These are phyloP conservation scores for Rhizophagus clarus DNA, from an alignment of 192 early-diverging fungal species.

Conservation along the genomic window DNA sequence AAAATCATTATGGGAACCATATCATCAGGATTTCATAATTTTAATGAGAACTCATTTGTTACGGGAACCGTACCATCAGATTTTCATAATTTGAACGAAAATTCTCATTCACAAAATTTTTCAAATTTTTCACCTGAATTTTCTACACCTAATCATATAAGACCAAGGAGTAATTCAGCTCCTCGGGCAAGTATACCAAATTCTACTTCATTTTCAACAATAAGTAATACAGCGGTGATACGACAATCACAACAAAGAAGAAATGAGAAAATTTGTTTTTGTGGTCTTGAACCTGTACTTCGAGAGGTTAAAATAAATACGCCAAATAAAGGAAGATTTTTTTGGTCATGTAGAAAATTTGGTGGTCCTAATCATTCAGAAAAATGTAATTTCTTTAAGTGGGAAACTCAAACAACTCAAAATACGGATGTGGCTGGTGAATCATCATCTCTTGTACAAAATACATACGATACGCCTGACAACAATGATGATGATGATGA, in stretches of 20 bases:
- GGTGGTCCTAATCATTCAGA: not conserved
- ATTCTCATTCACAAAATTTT: too few species aligned
- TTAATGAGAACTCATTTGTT: not conserved
- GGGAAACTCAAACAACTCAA: not conserved
- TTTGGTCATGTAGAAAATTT: not conserved
- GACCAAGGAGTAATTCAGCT: not conserved
- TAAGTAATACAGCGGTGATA: not conserved
- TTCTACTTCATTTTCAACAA: not conserved
- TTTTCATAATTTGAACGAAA: too few species aligned
- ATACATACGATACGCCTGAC: not conserved
- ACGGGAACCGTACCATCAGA: too few species aligned
- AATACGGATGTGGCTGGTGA: not conserved
- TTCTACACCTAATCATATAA: not conserved
- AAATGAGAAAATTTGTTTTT: not conserved
- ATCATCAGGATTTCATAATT: not conserved
- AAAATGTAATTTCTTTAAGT: not conserved
- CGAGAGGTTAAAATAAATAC: not conserved
- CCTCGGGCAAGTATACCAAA: not conserved
- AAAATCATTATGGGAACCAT: too few species aligned
- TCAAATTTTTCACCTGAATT: not conserved
- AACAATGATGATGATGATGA: not conserved
- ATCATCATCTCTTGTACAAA: not conserved
- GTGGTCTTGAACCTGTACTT: not conserved
- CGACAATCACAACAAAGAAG: not conserved
- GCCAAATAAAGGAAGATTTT: not conserved